These are phyloP conservation scores for Colletotrichum viniferum DNA, from an alignment of 2,329 filamentous ascomycete species.

Conservation along the genomic window DNA sequence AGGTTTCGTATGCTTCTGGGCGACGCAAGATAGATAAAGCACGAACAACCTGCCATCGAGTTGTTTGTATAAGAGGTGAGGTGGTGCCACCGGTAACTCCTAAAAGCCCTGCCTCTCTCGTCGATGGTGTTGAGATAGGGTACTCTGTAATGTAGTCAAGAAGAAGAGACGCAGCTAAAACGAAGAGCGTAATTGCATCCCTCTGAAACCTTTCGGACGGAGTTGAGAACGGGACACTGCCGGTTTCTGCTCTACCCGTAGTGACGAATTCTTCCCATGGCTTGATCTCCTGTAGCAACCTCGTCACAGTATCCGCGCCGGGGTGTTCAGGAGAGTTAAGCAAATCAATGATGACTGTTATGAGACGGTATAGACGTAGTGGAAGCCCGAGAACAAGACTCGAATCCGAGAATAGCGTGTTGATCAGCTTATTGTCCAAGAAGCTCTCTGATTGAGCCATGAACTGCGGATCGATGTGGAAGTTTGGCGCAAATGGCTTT, in stretches of 20 bases:
- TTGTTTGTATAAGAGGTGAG: background rate
- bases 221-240: rapidly evolving
- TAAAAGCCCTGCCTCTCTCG: background rate
- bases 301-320: rapidly evolving
- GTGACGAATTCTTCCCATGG: background rate
- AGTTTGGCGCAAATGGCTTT: background rate
- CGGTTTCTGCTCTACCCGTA: rapidly evolving
- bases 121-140: background rate
- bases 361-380: background rate
- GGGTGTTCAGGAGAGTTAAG: background rate
- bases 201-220: background rate
- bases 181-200: background rate
- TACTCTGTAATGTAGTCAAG: background rate
- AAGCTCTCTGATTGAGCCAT: background rate
- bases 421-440: background rate
- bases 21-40: background rate
- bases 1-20: background rate
- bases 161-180: background rate
- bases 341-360: background rate
- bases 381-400: background rate
- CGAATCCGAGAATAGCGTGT: background rate
- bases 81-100: too few relatives aligned
- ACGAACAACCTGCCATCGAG: background rate
- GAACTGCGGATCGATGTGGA: background rate
- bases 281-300: background rate